Base-by-base conservation (phyloP, 257 asterid species). In the Verbascum thapsus region DNA sequence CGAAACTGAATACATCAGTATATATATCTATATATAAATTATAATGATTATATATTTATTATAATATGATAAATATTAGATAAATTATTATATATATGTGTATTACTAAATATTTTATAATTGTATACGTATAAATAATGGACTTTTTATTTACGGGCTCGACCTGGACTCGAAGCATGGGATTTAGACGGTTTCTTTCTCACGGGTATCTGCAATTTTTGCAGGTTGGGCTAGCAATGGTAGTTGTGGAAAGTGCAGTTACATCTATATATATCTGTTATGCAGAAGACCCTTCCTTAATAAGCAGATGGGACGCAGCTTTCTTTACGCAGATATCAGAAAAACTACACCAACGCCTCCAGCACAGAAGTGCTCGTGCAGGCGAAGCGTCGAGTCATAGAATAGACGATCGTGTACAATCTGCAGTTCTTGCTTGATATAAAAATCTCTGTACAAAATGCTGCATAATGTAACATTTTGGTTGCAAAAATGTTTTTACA, bases 191-290 rank as follows among this genome's bases (percentile, higher is more conserved):
- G 6, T 19, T 44, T 50, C 47, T 12, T 52, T 41, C 45, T 73
- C 18, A 54, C 17, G 40, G 16, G 19, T 17, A 6, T 45, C 23
- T 0, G 10, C 6, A n/a, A 69, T 38, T 39, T 48, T 63, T 69
- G 38, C 83, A 92, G 98, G 94, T 89, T 42, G 99, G 99, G 44
- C 72, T 89, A 22, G 96, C 97, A 17, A 92, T 82, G 83, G 99
- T 92, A 15, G 94, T 89, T 3, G 92, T 92, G 74, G 99, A 92
- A 79, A 92, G 99, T 61, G 96, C 99, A 3, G 99, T 92, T 13
- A 92, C 97, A 12, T 89, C 99, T 13, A 89, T 92, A 38, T 92
- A 92, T 59, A 79, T 92, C 3, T 92, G 99, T 66, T 89, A 80
- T 5, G 97, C 99, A 0, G 96, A 87, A 76, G 97, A 92, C 70